These are phyloP conservation scores for Xylariaceae sp. DNA, from an alignment of 2,329 filamentous ascomycete genomes.

Conservation along the genomic window DNA sequence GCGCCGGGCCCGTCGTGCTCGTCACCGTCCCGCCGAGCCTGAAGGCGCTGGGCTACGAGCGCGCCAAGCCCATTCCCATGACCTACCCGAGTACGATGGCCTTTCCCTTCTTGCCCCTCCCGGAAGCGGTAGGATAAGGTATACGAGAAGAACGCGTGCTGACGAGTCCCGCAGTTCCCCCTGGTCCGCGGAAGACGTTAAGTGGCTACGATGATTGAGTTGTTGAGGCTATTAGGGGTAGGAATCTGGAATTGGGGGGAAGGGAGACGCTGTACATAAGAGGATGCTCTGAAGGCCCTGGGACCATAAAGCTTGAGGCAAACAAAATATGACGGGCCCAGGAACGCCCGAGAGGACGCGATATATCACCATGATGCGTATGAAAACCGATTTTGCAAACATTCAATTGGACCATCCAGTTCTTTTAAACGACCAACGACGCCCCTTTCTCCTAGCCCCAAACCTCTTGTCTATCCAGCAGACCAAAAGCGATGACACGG, in stretches of 20 bases:
- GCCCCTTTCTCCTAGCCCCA: neutral
- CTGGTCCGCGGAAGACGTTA: constrained; percentile 61
- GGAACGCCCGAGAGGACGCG: neutral
- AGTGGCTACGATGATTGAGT: constrained; percentile 62
- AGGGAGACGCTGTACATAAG: constrained; percentile 1
- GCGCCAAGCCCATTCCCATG: constrained; percentile 73
- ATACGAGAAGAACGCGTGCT: constrained; percentile 13
- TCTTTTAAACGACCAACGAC: constrained; percentile 8
- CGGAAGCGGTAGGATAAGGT: neutral
- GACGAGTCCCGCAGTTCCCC: constrained; percentile 51
- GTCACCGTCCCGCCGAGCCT: constrained; percentile 75
- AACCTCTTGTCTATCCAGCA: constrained; percentile 14
- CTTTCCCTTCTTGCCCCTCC: neutral
- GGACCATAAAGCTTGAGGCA: neutral
- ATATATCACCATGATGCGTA: neutral
- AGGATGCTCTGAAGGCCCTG: neutral
- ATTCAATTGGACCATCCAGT: constrained; percentile 3
- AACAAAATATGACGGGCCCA: neutral
- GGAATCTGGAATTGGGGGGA: neutral
- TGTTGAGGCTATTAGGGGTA: neutral
- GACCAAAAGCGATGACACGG: neutral
- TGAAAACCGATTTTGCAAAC: neutral
- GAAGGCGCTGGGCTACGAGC: constrained; percentile 71
- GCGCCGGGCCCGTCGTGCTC: constrained; percentile 70
- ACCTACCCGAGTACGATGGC: constrained; percentile 87